Evolutionary conservation across 805 yeast genomes (phyloP).

Genomic region (Starmera quercuum): DNA sequence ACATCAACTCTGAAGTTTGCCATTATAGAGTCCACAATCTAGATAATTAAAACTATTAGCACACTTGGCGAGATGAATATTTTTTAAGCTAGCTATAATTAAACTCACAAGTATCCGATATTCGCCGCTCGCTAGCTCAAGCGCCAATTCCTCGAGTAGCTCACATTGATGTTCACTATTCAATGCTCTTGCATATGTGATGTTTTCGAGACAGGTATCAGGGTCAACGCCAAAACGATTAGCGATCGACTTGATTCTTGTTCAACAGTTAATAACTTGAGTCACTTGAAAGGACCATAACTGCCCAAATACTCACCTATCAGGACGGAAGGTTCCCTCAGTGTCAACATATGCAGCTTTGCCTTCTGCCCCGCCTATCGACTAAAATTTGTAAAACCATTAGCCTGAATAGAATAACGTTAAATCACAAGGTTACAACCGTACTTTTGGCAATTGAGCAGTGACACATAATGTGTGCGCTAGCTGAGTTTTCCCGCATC

Average conservation of each 20-base stretch:
- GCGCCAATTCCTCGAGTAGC: conserved; percentile 58
- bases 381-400: conserved; percentile 13
- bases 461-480: conserved; percentile 76
- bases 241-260: conserved; percentile 55
- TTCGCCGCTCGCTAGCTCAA: conserved; percentile 58
- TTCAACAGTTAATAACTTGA: too few species aligned
- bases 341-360: conserved; percentile 75
- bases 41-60: background rate
- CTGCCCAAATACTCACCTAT: conserved; percentile 34
- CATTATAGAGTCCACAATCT: conserved; percentile 66
- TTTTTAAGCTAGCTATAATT: background rate
- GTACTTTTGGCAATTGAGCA: conserved; percentile 55
- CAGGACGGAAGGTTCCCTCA: conserved; percentile 78
- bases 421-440: conserved; percentile 1
- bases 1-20: conserved; percentile 69
- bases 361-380: conserved; percentile 76
- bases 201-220: conserved; percentile 60
- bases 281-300: too few species aligned
- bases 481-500: conserved; percentile 79
- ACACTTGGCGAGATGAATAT: background rate
- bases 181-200: conserved; percentile 68
- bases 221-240: conserved; percentile 63
- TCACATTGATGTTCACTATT: conserved; percentile 79
- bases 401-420: background rate
- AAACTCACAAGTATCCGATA: conserved; percentile 46